Conservation (phyloP, 306 rosid genomes). For the Vachellia pachyceras region DNA sequence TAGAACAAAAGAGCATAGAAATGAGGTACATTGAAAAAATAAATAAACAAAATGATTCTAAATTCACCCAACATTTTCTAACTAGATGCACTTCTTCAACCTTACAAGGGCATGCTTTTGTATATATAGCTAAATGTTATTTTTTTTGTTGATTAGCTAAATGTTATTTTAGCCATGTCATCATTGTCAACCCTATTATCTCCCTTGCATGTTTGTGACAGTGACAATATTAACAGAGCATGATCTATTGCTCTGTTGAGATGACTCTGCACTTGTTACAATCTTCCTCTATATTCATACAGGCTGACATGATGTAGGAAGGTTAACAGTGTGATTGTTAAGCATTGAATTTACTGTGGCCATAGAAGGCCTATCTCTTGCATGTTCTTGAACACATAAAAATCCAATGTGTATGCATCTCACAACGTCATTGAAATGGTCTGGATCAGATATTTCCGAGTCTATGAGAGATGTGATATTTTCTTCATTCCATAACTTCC, state of each 20-base stretch:
- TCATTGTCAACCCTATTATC: neutral
- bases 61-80: neutral
- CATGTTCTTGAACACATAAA: neutral
- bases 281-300: neutral
- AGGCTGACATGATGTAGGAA: neutral
- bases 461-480: neutral
- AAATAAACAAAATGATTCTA: neutral
- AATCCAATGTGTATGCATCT: neutral
- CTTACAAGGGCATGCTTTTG: neutral
- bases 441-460: neutral
- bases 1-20: neutral
- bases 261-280: neutral
- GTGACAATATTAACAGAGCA: neutral
- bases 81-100: neutral
- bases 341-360: conserved; percentile 3
- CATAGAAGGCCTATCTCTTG: conserved; percentile 11
- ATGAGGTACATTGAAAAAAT: neutral
- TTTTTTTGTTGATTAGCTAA: too few species aligned
- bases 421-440: neutral
- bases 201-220: conserved; percentile 3
- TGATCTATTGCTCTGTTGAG: neutral
- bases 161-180: neutral
- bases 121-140: neutral
- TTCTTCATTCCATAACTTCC: conserved; percentile 10
- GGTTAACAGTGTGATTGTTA: neutral